phyloP scores from a whole-genome alignment of 257 asterid genomes.

The Perilla frutescens region DNA sequence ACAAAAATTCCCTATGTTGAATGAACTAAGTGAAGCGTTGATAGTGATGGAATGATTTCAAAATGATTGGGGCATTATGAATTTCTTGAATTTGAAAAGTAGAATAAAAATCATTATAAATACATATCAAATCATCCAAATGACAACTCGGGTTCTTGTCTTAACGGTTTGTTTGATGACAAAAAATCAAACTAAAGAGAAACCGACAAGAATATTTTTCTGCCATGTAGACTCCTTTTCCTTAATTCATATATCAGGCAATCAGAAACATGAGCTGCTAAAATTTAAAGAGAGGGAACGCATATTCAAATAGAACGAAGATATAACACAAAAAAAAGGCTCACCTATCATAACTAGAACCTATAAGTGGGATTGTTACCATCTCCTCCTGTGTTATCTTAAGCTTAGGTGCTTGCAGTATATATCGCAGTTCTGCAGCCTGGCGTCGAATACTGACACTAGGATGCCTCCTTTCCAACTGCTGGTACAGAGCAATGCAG shows the following conservation, averaged over 20 bases:
- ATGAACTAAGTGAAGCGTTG: too few species aligned
- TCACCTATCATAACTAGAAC: slow-evolving; percentile 95
- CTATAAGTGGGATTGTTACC: slow-evolving; percentile 96
- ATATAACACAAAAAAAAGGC: slow-evolving; percentile 26
- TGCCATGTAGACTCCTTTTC: not conserved
- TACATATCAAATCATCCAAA: too few species aligned
- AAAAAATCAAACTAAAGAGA: not conserved
- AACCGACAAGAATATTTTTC: not conserved
- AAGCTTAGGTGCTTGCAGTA: slow-evolving; percentile 94
- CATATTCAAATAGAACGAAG: not conserved
- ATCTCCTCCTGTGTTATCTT: slow-evolving; percentile 97
- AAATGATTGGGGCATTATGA: too few species aligned
- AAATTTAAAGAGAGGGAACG: not conserved
- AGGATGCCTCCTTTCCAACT: slow-evolving; percentile 82
- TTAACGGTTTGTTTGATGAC: too few species aligned
- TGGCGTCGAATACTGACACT: slow-evolving; percentile 85
- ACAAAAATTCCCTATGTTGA: too few species aligned
- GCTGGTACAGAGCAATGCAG: slow-evolving; percentile 84
- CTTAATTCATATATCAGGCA: not conserved
- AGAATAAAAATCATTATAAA: too few species aligned
- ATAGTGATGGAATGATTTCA: too few species aligned
- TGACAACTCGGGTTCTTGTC: too few species aligned
- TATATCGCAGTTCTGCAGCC: slow-evolving; percentile 90
- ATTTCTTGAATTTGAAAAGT: too few species aligned
- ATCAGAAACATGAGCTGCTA: not conserved